Conservation (phyloP, 768 basidiomycete genomes). For the Serendipita sp. region DNA sequence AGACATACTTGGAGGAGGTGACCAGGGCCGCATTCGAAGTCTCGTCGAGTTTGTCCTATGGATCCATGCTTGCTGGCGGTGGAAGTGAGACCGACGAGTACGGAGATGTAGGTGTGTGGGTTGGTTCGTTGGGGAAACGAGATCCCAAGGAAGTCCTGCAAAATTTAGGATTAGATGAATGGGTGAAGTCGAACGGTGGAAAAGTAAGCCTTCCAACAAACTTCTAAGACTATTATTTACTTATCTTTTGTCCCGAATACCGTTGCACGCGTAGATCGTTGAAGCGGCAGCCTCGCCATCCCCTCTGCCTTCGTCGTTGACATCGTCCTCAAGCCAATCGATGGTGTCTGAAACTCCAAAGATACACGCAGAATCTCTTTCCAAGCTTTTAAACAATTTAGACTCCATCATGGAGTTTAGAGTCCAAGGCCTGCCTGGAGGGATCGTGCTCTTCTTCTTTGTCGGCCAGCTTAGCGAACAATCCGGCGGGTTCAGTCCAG, state of each 20-base stretch:
- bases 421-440: constrained; percentile 14
- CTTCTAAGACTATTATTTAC: constrained; percentile 15
- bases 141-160: constrained; percentile 20
- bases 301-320: neutral
- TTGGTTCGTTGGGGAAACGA: constrained; percentile 28
- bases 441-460: constrained; percentile 24
- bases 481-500: constrained; percentile 10
- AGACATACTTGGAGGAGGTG: constrained; percentile 21
- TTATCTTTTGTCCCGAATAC: constrained; percentile 12
- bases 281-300: constrained; percentile 8
- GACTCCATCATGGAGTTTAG: constrained; percentile 19
- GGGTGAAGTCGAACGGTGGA: constrained; percentile 13
- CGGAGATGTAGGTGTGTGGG: constrained; percentile 37
- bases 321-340: neutral
- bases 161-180: constrained; percentile 21
- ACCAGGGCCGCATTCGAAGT: constrained; percentile 25
- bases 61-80: constrained; percentile 39
- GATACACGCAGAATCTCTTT: neutral
- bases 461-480: constrained; percentile 19
- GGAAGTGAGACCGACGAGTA: constrained; percentile 44
- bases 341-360: neutral
- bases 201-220: constrained; percentile 10
- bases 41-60: constrained; percentile 28
- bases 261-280: constrained; percentile 1
- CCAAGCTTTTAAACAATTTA: neutral